A percentile compares a stretch with the other conserved stretches of the same genome.
phyloP scores from a whole-genome alignment of 495 filamentous ascomycete genomes.

The Mycothermus thermophilus region DNA sequence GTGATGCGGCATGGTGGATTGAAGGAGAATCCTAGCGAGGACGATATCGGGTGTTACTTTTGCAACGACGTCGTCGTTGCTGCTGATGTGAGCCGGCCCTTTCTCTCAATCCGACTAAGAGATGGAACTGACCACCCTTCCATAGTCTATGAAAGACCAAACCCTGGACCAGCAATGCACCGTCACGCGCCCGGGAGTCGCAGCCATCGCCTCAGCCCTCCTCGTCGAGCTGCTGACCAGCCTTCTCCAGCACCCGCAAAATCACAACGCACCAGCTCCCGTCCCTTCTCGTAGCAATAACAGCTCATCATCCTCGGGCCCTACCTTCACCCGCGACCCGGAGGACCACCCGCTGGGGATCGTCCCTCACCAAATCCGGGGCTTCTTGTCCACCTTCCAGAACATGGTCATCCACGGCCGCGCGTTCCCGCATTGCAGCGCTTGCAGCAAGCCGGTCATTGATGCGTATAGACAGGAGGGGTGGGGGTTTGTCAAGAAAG shows the following conservation, averaged over 20 bases:
- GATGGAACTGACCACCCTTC: too few species aligned
- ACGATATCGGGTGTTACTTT: slow-evolving; percentile 88
- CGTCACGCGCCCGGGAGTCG: slow-evolving; percentile 84
- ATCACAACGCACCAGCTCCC: slow-evolving; percentile 46
- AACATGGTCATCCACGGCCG: slow-evolving; percentile 69
- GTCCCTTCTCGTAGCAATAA: slow-evolving; percentile 14
- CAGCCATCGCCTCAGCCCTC: slow-evolving; percentile 82
- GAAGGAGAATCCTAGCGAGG: slow-evolving; percentile 32
- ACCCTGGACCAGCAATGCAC: slow-evolving; percentile 98
- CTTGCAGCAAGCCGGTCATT: slow-evolving; percentile 68
- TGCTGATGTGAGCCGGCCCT: slow-evolving; percentile 59
- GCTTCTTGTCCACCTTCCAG: slow-evolving; percentile 74
- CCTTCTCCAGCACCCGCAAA: slow-evolving; percentile 67
- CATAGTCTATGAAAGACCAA: slow-evolving; percentile 78
- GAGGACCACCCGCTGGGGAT: slow-evolving; percentile 65
- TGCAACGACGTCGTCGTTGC: slow-evolving; percentile 97
- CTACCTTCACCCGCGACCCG: slow-evolving; percentile 39
- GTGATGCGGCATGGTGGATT: slow-evolving; percentile 84
- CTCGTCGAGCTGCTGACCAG: slow-evolving; percentile 83
- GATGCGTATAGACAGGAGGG: slow-evolving; percentile 56
- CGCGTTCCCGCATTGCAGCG: slow-evolving; percentile 83
- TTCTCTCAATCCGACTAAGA: too few species aligned
- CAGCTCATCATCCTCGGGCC: too few species aligned
- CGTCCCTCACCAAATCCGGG: slow-evolving; percentile 85
- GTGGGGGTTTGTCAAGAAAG: slow-evolving; percentile 82